Conservation (phyloP, 164 flowering plant species). For the Nelumbo lutea region DNA sequence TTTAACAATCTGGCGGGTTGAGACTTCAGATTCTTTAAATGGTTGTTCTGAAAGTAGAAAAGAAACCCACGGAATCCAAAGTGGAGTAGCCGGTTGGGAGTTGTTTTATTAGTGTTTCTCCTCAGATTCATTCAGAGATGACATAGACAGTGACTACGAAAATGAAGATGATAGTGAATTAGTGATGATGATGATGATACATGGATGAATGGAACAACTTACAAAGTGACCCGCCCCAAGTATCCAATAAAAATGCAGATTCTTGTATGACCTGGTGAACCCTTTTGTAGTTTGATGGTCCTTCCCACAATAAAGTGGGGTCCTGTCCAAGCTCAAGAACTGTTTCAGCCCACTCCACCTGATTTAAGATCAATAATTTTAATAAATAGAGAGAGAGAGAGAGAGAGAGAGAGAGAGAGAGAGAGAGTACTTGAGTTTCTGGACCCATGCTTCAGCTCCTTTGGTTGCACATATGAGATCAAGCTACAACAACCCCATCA, state of each 20-base stretch:
- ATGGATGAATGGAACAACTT: conserved; percentile 5
- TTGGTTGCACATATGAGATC: conserved; percentile 86
- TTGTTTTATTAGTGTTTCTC: too few relatives aligned
- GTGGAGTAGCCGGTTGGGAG: not conserved
- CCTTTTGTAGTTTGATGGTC: conserved; percentile 19
- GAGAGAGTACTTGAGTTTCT: conserved; percentile 65
- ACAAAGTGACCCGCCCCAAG: conserved; percentile 35
- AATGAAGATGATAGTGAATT: too few relatives aligned
- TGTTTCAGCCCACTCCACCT: conserved; percentile 27
- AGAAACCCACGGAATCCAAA: not conserved
- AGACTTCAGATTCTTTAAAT: too few relatives aligned
- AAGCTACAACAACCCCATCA: conserved; percentile 35
- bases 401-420: conserved; percentile 1
- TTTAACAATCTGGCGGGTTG: too few relatives aligned
- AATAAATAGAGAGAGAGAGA: not conserved
- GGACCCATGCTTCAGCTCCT: conserved; percentile 86
- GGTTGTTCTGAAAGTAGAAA: too few relatives aligned
- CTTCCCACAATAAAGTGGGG: conserved; percentile 18
- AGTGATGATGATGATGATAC: too few relatives aligned
- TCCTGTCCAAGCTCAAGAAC: conserved; percentile 11
- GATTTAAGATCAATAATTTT: not conserved
- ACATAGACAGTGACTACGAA: too few relatives aligned
- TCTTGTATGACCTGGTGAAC: conserved; percentile 26
- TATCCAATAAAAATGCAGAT: conserved; percentile 34
- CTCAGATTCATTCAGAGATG: too few relatives aligned